Percentiles rank a stretch among this genome's conserved stretches.
phyloP scores from a whole-genome alignment of 257 asterid species.

The Rubia yunnanensis region DNA sequence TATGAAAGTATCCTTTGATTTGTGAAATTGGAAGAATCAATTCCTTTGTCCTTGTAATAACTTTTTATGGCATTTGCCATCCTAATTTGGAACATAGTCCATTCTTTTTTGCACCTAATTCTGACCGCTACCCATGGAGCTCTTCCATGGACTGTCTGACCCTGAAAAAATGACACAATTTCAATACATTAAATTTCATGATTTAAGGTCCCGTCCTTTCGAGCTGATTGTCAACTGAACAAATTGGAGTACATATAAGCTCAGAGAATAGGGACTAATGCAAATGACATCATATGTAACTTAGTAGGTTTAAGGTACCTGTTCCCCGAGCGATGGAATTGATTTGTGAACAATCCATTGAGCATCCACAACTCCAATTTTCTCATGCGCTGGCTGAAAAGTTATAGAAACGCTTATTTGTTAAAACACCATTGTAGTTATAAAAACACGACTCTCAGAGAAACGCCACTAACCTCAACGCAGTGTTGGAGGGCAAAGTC shows the following conservation, averaged over 20 bases:
- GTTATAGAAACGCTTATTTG: not conserved
- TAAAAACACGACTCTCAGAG: not conserved
- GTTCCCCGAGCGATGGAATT: conserved; percentile 47
- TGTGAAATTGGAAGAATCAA: conserved; percentile 20
- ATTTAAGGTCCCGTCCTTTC: no score
- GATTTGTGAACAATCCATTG: conserved; percentile 80
- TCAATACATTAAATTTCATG: no score
- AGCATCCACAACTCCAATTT: conserved; percentile 90
- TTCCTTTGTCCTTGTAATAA: conserved; percentile 43
- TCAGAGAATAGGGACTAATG: no score
- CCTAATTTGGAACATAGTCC: conserved; percentile 61
- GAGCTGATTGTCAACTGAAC: no score
- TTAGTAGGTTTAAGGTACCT: not conserved
- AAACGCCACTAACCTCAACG: conserved; percentile 43
- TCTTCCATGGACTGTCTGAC: not conserved
- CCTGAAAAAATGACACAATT: not conserved
- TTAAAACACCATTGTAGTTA: not conserved
- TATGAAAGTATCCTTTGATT: not conserved
- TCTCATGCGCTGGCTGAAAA: conserved; percentile 66
- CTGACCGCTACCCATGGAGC: not conserved
- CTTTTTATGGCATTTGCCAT: conserved; percentile 51
- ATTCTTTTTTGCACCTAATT: conserved; percentile 23
- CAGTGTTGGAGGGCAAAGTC: conserved; percentile 76
- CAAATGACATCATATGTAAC: not conserved
- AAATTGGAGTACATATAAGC: no score